Evolutionary conservation across 441 rosid genomes (phyloP).

Genomic region (Flueggea neowawraea): DNA sequence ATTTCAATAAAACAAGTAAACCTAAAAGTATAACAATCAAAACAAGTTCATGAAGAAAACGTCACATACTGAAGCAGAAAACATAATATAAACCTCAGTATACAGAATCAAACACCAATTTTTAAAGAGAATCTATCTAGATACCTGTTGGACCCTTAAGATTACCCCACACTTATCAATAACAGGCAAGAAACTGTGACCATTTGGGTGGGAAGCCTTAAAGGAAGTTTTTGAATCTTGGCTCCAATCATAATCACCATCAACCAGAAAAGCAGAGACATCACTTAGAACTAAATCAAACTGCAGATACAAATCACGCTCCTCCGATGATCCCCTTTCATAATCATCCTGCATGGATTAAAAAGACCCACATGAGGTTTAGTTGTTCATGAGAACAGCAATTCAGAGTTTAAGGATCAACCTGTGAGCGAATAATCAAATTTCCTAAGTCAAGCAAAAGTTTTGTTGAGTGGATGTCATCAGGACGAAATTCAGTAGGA

Average conservation of each 20-base stretch:
- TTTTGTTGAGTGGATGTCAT: conserved; percentile 70
- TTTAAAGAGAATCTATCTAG: conserved; percentile 12
- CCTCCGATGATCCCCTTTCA: conserved; percentile 43
- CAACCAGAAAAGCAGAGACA: conserved; percentile 92
- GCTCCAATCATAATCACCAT: conserved; percentile 91
- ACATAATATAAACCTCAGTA: neutral
- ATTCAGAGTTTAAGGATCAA: conserved; percentile 21
- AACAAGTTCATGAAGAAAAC: no score
- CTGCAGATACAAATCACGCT: conserved; percentile 77
- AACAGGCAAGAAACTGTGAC: conserved; percentile 73
- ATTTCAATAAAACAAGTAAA: no score
- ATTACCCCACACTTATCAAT: conserved; percentile 93
- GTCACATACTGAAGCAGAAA: no score
- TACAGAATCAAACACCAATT: conserved; percentile 17
- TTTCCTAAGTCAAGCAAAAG: conserved; percentile 98
- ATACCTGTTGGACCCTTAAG: conserved; percentile 92
- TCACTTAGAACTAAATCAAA: conserved; percentile 96
- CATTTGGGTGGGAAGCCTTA: conserved; percentile 26
- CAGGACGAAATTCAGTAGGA: conserved; percentile 90
- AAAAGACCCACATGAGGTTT: conserved; percentile 13
- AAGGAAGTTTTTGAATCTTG: conserved; percentile 27
- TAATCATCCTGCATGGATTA: conserved; percentile 66
- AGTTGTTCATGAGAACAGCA: neutral
- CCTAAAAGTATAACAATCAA: no score
- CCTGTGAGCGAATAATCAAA: conserved; percentile 89